Conservation (phyloP, 108 stramenopile genomes). For the Skeletonema grethae region DNA sequence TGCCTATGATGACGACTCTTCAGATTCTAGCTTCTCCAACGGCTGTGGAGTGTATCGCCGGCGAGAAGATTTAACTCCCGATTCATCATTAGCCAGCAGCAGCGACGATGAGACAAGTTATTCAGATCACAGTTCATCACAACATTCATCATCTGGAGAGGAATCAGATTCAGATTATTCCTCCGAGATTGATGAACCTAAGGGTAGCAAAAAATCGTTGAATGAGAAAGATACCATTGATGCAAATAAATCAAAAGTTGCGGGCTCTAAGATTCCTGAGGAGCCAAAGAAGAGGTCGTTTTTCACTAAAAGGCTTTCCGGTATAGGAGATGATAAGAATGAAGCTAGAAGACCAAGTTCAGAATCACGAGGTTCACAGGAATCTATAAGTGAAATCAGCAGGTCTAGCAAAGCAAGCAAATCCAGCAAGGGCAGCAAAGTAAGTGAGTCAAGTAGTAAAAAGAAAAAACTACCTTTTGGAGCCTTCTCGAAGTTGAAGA, state of each 20-base stretch:
- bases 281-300: not conserved
- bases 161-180: not conserved
- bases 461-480: conserved; percentile 1
- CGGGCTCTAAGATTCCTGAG: not conserved
- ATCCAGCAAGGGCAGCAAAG: conserved; percentile 5
- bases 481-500: not conserved
- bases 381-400: not conserved
- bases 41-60: not conserved
- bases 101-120: not conserved
- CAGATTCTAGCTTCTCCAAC: not conserved
- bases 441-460: not conserved
- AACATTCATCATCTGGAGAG: not conserved
- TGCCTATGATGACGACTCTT: not conserved
- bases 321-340: not conserved
- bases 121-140: not conserved
- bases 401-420: not conserved
- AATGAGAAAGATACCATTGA: not conserved
- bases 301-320: not conserved
- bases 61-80: conserved; percentile 1
- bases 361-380: not conserved
- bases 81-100: conserved; percentile 1
- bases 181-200: not conserved
- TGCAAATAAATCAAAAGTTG: not conserved
- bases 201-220: not conserved
- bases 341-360: conserved; percentile 1